Base-by-base conservation (phyloP, 2,329 filamentous ascomycete species). In the Penicillium sp. region DNA sequence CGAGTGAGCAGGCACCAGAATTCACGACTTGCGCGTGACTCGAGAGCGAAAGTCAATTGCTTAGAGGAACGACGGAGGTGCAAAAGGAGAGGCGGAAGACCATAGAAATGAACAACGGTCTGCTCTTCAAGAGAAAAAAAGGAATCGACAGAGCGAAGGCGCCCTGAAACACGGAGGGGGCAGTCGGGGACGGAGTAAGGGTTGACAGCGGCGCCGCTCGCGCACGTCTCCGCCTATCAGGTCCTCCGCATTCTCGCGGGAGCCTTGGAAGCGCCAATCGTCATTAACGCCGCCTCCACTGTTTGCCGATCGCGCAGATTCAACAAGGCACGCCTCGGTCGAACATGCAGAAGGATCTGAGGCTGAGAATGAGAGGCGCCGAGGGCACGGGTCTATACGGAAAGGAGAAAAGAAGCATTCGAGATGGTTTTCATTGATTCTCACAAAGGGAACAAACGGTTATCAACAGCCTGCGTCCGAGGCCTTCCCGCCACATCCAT, bases 361-460 rank as follows among this genome's bases (percentile, higher is more conserved):
- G n/a, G n/a, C n/a, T n/a, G 19, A 19, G 13, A 27, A 11, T 14
- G 8, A 14, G 18, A 37, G n/a, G n/a, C n/a, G n/a, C n/a, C n/a
- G n/a, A n/a, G n/a, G n/a, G n/a, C n/a, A n/a, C n/a, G n/a, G n/a
- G n/a, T n/a, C n/a, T n/a, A n/a, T n/a, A n/a, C n/a, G n/a, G n/a
- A n/a, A n/a, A n/a, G n/a, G n/a, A n/a, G n/a, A n/a, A n/a, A n/a
- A n/a, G 11, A 27, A 19, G n/a, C 20, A 39, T 44, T 50, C 46
- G 41, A 50, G 48, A 27, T 27, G 11, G 11, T 4, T n/a, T 40
- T 45, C 37, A 44, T 47, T 54, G 47, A 45, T 52, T 51, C 43
- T 48, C 42, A 61, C 59, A 62, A 56, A 63, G 45, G 57, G 54
- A 56, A 58, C 43, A 48, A 31, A 43, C 50, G 44, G 42, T 42